phyloP scores from a whole-genome alignment of 2,329 filamentous ascomycete genomes.

The Grosmannia serpens region DNA sequence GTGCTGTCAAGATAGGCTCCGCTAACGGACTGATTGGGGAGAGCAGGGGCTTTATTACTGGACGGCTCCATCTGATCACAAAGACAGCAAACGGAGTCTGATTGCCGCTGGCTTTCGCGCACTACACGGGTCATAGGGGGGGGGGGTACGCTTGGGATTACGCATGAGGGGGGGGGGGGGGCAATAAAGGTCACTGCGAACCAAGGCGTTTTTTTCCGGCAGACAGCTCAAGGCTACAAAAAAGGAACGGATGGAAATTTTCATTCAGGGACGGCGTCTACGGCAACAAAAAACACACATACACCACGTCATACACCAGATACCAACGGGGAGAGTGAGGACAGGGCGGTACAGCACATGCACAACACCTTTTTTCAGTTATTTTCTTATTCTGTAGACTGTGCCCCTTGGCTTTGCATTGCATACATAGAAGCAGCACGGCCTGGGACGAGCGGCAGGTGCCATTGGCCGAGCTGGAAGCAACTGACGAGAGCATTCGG shows the following conservation, averaged over 20 bases:
- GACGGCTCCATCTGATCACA: conserved; percentile 62
- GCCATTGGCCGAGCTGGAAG: too few species aligned
- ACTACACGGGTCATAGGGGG: conserved; percentile 33
- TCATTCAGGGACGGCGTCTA: not conserved
- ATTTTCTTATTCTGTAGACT: too few species aligned
- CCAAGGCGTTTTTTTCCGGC: not conserved
- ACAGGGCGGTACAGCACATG: not conserved
- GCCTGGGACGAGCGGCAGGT: too few species aligned
- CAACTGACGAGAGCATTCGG: too few species aligned
- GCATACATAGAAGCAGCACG: too few species aligned
- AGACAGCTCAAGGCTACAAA: not conserved
- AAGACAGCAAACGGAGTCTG: conserved; percentile 43
- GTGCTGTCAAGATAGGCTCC: not conserved
- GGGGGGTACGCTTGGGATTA: too few species aligned
- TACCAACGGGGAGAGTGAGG: not conserved
- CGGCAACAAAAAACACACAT: not conserved
- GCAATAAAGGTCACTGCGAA: not conserved
- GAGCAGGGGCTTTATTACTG: conserved; percentile 66
- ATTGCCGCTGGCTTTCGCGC: conserved; percentile 48
- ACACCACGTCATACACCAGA: not conserved
- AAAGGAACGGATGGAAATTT: not conserved
- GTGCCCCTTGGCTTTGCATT: too few species aligned
- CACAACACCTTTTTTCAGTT: not conserved
- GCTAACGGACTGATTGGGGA: not conserved
- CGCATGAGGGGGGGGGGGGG: too few species aligned